Evolutionary conservation across 352 stramenopile genomes (phyloP).

Genomic region (Thalassiosira mediterranea): DNA sequence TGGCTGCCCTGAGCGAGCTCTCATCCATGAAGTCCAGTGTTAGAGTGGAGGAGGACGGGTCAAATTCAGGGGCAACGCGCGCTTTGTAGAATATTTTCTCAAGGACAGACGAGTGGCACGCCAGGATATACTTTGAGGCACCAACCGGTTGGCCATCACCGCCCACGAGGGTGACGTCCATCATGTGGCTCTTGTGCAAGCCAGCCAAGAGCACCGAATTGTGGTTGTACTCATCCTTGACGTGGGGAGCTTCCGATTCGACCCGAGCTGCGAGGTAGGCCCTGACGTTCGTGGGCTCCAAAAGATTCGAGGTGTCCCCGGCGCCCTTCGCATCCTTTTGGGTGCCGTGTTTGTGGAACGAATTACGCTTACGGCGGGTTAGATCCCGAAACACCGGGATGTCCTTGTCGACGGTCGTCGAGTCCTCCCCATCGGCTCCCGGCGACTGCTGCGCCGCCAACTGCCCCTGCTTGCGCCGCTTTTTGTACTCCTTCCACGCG

Average conservation of each 20-base stretch:
- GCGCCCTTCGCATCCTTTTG: too few species aligned
- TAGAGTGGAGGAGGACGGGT: slow-evolving; percentile 1
- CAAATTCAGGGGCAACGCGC: background rate
- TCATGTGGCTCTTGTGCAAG: slow-evolving; percentile 31
- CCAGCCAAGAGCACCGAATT: slow-evolving; percentile 4
- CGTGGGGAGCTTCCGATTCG: slow-evolving; percentile 17
- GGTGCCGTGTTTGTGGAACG: slow-evolving; percentile 3
- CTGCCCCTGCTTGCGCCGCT: slow-evolving; percentile 10
- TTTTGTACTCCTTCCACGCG: slow-evolving; percentile 25
- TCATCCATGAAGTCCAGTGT: slow-evolving; percentile 46
- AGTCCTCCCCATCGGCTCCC: too few species aligned
- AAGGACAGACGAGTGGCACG: slow-evolving; percentile 38
- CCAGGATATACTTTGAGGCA: slow-evolving; percentile 33
- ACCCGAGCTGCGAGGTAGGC: slow-evolving; percentile 25
- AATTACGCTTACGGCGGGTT: slow-evolving; percentile 30
- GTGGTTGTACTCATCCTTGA: slow-evolving; percentile 20
- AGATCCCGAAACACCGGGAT: slow-evolving; percentile 35
- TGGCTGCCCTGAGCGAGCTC: slow-evolving; percentile 51
- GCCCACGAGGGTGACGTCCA: slow-evolving; percentile 38
- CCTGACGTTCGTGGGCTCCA: slow-evolving; percentile 26
- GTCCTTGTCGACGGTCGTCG: slow-evolving; percentile 17
- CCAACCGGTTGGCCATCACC: slow-evolving; percentile 23
- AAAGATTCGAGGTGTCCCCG: background rate
- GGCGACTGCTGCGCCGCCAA: too few species aligned
- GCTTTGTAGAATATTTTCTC: slow-evolving; percentile 48